Evolutionary conservation across 202 grass and related monocot species (phyloP).

Genomic region (Elaeis oleifera): DNA sequence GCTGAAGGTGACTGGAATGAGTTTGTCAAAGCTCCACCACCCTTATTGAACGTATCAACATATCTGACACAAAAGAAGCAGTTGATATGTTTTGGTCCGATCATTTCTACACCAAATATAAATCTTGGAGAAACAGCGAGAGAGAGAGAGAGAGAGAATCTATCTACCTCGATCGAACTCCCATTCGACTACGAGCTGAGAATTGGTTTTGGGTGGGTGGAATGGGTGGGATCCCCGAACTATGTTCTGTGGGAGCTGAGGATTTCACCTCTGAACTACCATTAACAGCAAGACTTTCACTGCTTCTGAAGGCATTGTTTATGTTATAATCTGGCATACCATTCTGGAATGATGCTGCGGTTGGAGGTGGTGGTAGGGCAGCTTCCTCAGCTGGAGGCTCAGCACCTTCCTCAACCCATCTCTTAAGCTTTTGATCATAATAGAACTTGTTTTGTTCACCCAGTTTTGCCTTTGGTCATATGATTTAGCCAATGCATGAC

Average conservation of each 20-base stretch:
- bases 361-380: slow-evolving; percentile 78
- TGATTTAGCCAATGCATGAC: slow-evolving; percentile 14
- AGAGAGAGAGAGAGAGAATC: neutral
- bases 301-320: slow-evolving; percentile 18
- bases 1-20: slow-evolving; percentile 59
- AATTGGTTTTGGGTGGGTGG: slow-evolving; percentile 95
- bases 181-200: slow-evolving; percentile 67
- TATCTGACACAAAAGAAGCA: slow-evolving; percentile 36
- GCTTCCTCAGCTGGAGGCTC: slow-evolving; percentile 58
- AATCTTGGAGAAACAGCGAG: neutral
- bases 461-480: slow-evolving; percentile 65
- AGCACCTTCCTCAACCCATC: slow-evolving; percentile 95
- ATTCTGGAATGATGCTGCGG: slow-evolving; percentile 59
- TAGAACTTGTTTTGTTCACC: slow-evolving; percentile 94
- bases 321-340: slow-evolving; percentile 58
- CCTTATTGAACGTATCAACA: slow-evolving; percentile 96
- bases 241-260: slow-evolving; percentile 35
- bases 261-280: slow-evolving; percentile 27
- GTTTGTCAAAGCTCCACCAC: slow-evolving; percentile 30
- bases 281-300: no score
- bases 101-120: slow-evolving; percentile 13
- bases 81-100: slow-evolving; percentile 8
- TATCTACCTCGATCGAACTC: slow-evolving; percentile 71
- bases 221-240: slow-evolving; percentile 63
- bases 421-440: slow-evolving; percentile 86